These are phyloP conservation scores for Fragilariopsis cylindrus DNA, from an alignment of 108 stramenopile species.

Conservation along the genomic window DNA sequence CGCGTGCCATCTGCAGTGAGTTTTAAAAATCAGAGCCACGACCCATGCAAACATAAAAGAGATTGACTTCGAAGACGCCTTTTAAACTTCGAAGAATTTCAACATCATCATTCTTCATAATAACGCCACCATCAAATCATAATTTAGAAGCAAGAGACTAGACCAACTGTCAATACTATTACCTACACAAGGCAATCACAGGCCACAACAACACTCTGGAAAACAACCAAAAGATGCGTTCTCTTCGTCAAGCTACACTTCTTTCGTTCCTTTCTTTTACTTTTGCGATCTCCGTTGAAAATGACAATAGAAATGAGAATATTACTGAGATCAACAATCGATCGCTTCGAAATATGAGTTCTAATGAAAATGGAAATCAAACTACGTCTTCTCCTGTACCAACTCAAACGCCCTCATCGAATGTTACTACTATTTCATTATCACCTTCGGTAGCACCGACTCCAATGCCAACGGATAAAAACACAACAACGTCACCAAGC, in stretches of 20 bases:
- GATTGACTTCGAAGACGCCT: too few species aligned
- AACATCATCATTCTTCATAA: too few species aligned
- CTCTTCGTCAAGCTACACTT: background rate
- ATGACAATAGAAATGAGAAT: background rate
- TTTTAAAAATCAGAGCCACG: too few species aligned
- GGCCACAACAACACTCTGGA: background rate
- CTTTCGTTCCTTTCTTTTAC: background rate
- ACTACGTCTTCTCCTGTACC: conserved; percentile 10
- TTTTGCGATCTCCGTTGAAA: background rate
- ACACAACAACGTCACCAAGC: conserved; percentile 20
- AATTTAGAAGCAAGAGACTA: too few species aligned
- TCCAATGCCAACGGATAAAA: conserved; percentile 9
- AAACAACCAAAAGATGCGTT: background rate
- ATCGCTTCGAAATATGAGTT: background rate
- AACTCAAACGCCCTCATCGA: conserved; percentile 12
- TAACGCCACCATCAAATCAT: too few species aligned
- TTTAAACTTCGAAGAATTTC: too few species aligned
- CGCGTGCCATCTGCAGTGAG: too few species aligned
- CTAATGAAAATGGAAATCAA: background rate
- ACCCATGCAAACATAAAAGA: too few species aligned
- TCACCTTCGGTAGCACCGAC: conserved; percentile 27
- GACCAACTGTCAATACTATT: background rate
- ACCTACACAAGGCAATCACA: background rate
- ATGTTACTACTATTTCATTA: background rate
- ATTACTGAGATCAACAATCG: too few species aligned